Base-by-base conservation (phyloP, 352 stramenopile species). In the Peronospora destructor region DNA sequence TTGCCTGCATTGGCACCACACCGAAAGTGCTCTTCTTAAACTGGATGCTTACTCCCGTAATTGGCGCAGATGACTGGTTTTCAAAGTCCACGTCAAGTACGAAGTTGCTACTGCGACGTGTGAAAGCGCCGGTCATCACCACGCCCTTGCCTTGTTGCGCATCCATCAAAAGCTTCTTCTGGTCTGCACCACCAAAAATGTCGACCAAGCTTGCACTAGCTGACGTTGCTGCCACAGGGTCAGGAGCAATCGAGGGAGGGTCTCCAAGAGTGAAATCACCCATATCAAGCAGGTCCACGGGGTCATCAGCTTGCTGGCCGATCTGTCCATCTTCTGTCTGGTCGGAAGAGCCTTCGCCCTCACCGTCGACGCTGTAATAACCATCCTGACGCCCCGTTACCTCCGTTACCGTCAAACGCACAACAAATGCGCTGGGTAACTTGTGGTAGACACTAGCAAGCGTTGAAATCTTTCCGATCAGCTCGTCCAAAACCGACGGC, bases 381-480 rank as follows among this genome's bases (percentile, higher is more conserved):
- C 87, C 76, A 11, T 88, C 74, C 37, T 85, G 74, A 30, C 63
- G 64, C 57, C 39, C 87, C 78, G 2, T 77, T 33, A 90, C 54
- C 35, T 92, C 82, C 19, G 82, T 85, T 5, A 83, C 76, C 7
- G 71, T 90, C 35, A 79, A 87, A 12, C 82, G 82, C 35, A 92
- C 79, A 5, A 92, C 82, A 44, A 92, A 92, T 12, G 82, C 73
- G 19, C 66, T 87, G 4, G 82, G 82, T 0, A 89, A 45, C 49
- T 99, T 99, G 83, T 99, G 96, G 70, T 99, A 99, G 32, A 99
- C 95, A 59, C 85, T 97, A 5, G 88, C 85, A 14, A 99, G 83
- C 10, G 96, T 99, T 41, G 94, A 96, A 63, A 99, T 98, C 68
- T 98, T 97, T 43, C 76, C 82, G 48, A 99, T 97, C 21, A 99